Percentiles rank a stretch among this genome's conserved stretches.
phyloP scores from a whole-genome alignment of 805 yeast genomes.

The Candida mattraensis region DNA sequence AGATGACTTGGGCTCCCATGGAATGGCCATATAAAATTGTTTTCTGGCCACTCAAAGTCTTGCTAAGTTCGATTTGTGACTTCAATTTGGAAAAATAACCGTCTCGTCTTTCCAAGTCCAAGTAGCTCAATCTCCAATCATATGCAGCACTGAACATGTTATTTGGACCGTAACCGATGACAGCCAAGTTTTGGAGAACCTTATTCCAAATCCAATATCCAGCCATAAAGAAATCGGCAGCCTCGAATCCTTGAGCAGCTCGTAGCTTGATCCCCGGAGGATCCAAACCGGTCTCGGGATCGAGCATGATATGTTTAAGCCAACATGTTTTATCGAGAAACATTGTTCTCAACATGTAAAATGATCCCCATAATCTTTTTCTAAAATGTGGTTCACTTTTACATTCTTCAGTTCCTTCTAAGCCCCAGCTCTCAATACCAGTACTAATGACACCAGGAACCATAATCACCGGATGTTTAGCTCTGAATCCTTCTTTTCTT shows the following conservation, averaged over 20 bases:
- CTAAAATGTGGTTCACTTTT: slow-evolving; percentile 84
- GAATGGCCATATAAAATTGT: slow-evolving; percentile 86
- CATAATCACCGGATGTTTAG: slow-evolving; percentile 80
- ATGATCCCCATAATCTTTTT: slow-evolving; percentile 94
- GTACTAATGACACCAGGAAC: slow-evolving; percentile 97
- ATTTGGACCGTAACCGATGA: slow-evolving; percentile 89
- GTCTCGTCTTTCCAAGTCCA: slow-evolving; percentile 86
- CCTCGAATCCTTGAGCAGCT: slow-evolving; percentile 95
- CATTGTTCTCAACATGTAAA: slow-evolving; percentile 93
- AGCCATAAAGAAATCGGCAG: slow-evolving; percentile 93
- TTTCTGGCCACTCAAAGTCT: slow-evolving; percentile 57
- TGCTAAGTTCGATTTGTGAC: slow-evolving; percentile 63
- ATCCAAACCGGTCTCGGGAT: slow-evolving; percentile 88
- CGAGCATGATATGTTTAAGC: slow-evolving; percentile 88
- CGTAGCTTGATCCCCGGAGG: slow-evolving; percentile 80
- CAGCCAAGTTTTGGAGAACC: slow-evolving; percentile 90
- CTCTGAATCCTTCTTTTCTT: slow-evolving; percentile 46
- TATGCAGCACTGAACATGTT: slow-evolving; percentile 89
- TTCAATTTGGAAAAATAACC: slow-evolving; percentile 80
- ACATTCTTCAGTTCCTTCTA: slow-evolving; percentile 73
- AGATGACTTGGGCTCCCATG: slow-evolving; percentile 92
- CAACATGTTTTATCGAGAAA: slow-evolving; percentile 88
- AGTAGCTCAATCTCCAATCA: slow-evolving; percentile 93
- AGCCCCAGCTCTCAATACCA: slow-evolving; percentile 92
- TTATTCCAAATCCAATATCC: slow-evolving; percentile 99